phyloP scores from a whole-genome alignment of 305 asterid species.

The Stenogyne calaminthoides region DNA sequence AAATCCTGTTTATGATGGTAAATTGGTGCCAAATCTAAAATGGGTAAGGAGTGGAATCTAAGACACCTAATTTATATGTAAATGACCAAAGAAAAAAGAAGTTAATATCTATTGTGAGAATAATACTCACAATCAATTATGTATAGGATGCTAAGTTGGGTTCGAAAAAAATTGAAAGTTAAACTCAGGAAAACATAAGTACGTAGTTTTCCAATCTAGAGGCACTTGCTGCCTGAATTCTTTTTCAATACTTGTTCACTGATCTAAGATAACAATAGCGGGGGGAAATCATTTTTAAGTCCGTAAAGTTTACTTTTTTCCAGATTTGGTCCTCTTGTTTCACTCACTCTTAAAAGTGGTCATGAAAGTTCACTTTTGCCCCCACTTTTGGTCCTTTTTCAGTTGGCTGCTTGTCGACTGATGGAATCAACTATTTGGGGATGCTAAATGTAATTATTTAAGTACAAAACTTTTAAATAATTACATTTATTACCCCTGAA shows the following conservation, averaged over 20 bases:
- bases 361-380: too few species aligned
- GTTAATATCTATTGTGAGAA: neutral
- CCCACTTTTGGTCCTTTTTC: too few species aligned
- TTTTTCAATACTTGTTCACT: neutral
- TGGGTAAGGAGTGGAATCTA: constrained; percentile 1
- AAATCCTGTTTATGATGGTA: neutral
- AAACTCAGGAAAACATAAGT: neutral
- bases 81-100: neutral
- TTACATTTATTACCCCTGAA: too few species aligned
- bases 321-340: too few species aligned
- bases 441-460: too few species aligned
- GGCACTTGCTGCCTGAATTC: neutral
- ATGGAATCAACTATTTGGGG: too few species aligned
- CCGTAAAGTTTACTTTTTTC: too few species aligned
- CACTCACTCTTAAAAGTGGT: too few species aligned
- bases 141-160: neutral
- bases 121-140: neutral
- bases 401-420: too few species aligned
- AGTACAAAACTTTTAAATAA: too few species aligned
- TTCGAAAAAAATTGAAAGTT: neutral
- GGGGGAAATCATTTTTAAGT: too few species aligned
- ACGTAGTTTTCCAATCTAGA: neutral
- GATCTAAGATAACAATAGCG: constrained; percentile 5
- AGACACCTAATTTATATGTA: neutral
- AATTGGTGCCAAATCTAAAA: neutral